Conservation (phyloP, 2,329 filamentous ascomycete genomes). For the Beauveria bassiana region DNA sequence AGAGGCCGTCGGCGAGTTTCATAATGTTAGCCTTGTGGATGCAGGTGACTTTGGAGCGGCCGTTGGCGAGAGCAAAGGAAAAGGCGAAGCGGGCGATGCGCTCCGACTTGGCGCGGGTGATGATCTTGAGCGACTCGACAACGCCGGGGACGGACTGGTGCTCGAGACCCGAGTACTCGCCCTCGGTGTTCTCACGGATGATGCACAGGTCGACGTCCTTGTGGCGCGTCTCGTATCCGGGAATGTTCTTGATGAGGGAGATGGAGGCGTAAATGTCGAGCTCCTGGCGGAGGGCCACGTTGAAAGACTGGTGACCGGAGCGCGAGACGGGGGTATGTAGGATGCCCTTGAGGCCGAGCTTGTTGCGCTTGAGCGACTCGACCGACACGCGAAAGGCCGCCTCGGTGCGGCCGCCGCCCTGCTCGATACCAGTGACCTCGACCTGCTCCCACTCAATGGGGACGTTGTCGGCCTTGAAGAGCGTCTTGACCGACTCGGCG, state of each 20-base stretch:
- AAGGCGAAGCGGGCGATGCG: constrained; percentile 99
- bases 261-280: constrained; percentile 99
- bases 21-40: constrained; percentile 99
- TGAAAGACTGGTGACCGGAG: constrained; percentile 98
- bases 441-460: constrained; percentile 99
- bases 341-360: constrained; percentile 98
- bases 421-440: constrained; percentile 85
- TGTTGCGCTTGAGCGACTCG: constrained; percentile 93
- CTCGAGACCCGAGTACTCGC: constrained; percentile 98
- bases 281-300: constrained; percentile 97
- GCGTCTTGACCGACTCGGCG: constrained; percentile 94
- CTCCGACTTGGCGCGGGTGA: constrained; percentile 97
- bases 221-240: constrained; percentile 95
- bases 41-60: constrained; percentile 98
- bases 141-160: constrained; percentile 95
- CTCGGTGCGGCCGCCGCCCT: constrained; percentile 80
- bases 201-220: constrained; percentile 97
- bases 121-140: constrained; percentile 99
- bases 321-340: constrained; percentile 95
- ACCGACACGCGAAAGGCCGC: constrained; percentile 94
- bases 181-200: constrained; percentile 99
- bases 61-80: constrained; percentile 95
- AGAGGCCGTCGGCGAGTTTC: constrained; percentile 98
- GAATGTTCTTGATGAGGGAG: constrained; percentile 98
- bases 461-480: constrained; percentile 99